Conservation (phyloP, 345 rosid species). For the Camelina laxa region DNA sequence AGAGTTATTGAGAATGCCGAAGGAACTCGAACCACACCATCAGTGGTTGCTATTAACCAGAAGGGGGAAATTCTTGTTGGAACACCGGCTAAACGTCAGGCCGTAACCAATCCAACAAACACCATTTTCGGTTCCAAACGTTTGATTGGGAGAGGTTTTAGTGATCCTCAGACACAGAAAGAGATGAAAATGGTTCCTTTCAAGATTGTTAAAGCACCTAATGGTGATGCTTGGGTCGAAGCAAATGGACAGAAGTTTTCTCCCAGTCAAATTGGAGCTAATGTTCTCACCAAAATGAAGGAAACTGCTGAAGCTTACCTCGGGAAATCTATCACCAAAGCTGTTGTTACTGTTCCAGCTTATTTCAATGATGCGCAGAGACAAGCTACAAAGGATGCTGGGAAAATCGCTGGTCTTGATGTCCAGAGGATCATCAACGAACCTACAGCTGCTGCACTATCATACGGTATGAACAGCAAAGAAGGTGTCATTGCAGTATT, state of each 20-base stretch:
- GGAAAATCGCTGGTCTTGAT: conserved; percentile 57
- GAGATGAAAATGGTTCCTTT: conserved; percentile 57
- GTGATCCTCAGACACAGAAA: conserved; percentile 52
- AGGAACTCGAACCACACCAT: conserved; percentile 58
- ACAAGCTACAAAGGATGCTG: conserved; percentile 64
- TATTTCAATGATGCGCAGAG: conserved; percentile 61
- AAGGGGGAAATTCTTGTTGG: conserved; percentile 54
- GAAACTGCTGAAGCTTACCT: conserved; percentile 59
- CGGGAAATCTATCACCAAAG: conserved; percentile 51
- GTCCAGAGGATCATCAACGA: conserved; percentile 60
- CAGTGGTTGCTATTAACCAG: conserved; percentile 53
- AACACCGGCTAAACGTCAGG: conserved; percentile 58
- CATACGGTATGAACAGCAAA: conserved; percentile 55
- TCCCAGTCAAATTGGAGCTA: conserved; percentile 56
- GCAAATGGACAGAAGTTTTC: conserved; percentile 52
- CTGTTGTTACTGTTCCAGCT: conserved; percentile 57
- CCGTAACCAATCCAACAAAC: conserved; percentile 52
- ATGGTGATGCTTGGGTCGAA: conserved; percentile 62
- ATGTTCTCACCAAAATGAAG: conserved; percentile 53
- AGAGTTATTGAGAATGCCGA: conserved; percentile 58
- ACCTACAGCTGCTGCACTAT: conserved; percentile 59
- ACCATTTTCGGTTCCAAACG: conserved; percentile 50
- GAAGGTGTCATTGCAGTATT: conserved; percentile 58
- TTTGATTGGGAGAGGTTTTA: conserved; percentile 48
- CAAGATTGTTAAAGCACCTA: conserved; percentile 54